Evolutionary conservation across 179 eudicot genomes (phyloP).

Genomic region (Vitellaria paradoxa): DNA sequence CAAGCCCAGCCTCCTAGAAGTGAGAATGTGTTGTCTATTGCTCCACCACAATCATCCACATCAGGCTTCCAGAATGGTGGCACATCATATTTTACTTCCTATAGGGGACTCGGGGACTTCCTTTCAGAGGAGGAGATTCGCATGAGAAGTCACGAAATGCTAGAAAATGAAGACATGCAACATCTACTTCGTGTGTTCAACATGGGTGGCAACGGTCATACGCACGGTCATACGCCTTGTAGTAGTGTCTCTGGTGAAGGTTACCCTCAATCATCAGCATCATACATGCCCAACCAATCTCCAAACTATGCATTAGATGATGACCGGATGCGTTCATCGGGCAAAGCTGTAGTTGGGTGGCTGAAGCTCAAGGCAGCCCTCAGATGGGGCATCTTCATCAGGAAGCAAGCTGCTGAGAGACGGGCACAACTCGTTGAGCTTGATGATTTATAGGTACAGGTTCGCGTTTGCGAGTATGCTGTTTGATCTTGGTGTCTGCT

Average conservation of each 20-base stretch:
- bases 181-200: slow-evolving; percentile 71
- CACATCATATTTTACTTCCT: slow-evolving; percentile 41
- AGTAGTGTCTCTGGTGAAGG: slow-evolving; percentile 33
- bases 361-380: slow-evolving; percentile 93
- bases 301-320: slow-evolving; percentile 40
- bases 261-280: slow-evolving; percentile 33
- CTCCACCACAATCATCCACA: slow-evolving; percentile 46
- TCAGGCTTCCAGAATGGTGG: slow-evolving; percentile 39
- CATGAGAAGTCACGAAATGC: slow-evolving; percentile 85
- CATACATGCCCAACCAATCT: slow-evolving; percentile 49
- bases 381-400: slow-evolving; percentile 91
- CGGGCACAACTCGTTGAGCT: slow-evolving; percentile 87
- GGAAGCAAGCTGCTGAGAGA: slow-evolving; percentile 96
- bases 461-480: background rate
- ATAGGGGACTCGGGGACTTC: slow-evolving; percentile 39
- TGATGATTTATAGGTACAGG: slow-evolving; percentile 44
- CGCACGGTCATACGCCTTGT: slow-evolving; percentile 18
- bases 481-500: background rate
- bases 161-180: slow-evolving; percentile 95
- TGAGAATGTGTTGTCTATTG: slow-evolving; percentile 49
- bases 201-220: slow-evolving; percentile 43
- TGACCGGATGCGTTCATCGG: slow-evolving; percentile 62
- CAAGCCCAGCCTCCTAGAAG: slow-evolving; percentile 42
- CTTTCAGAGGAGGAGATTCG: slow-evolving; percentile 88
- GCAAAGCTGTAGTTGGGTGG: slow-evolving; percentile 96